Base-by-base conservation (phyloP, 1,284 basidiomycete genomes). In the Limonomyces culmigenus region DNA sequence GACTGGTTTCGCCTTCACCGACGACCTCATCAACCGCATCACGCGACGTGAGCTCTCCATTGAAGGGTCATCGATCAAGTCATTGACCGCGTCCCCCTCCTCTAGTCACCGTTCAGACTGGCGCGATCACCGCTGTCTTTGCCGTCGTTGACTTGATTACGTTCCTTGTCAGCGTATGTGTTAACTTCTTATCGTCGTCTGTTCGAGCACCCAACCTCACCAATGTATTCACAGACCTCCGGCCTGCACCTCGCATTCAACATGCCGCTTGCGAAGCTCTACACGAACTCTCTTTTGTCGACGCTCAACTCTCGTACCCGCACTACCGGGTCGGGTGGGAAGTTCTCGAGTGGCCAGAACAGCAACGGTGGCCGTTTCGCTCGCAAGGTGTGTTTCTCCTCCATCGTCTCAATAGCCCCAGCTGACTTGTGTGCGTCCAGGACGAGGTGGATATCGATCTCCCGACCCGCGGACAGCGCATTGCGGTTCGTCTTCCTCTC, bases 71-170 rank as follows among this genome's bases (percentile, higher is more conserved):
- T 27, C 23, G 29, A 15, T 19, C 32, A 14, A 10, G 12, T 6
- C 33, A 12, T 19, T 33, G 15, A 30, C 16, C 12, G 21, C 35
- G 38, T 16, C 30, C 13, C 23, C 16, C 25, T 27, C n/a, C n/a
- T 27, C 23, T 8, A 56, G 55, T 58, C 14, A 54, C 54, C 13
- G 47, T 58, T 30, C 54, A 55, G 38, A 51, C 49, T 13, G 50
- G 51, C 15, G 40, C 47, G 36, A 42, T 52, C 19, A 51, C 50
- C 15, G 42, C 49, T 3, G 5, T 53, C 2, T 48, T 43, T 36
- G 49, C 51, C 3, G 40, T 44, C 3, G 31, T 47, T 21, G 50
- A 52, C 32, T 29, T 49, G 15, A 42, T 46, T 4, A 29, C 47
- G 11, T 53, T 47, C 31, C 39, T 52, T n/a, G 45, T 34, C 14